Evolutionary conservation across 2,329 filamentous ascomycete genomes (phyloP).

Genomic region (Hypocrella siamensis): DNA sequence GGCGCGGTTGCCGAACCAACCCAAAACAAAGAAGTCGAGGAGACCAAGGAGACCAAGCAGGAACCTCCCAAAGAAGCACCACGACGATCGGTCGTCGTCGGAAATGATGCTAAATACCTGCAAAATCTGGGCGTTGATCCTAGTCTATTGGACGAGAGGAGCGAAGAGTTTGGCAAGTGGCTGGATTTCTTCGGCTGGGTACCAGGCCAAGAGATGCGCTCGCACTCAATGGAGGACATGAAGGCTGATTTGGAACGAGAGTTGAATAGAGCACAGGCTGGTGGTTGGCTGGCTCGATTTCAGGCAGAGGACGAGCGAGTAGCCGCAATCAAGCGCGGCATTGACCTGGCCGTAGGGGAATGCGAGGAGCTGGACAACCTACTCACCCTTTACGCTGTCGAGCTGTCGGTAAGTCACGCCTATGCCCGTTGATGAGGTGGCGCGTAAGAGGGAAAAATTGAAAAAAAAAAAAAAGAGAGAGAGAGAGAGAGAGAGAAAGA

Average conservation of each 20-base stretch:
- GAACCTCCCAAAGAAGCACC: slow-evolving; percentile 27
- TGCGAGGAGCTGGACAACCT: slow-evolving; percentile 94
- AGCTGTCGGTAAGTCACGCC: slow-evolving; percentile 56
- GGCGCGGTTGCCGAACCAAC: slow-evolving; percentile 19
- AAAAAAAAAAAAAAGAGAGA: no score
- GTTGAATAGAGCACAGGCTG: slow-evolving; percentile 78
- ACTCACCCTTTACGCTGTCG: slow-evolving; percentile 84
- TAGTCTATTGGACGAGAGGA: slow-evolving; percentile 57
- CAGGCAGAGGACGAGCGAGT: slow-evolving; percentile 83
- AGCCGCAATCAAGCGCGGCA: slow-evolving; percentile 67
- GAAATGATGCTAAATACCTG: slow-evolving; percentile 67
- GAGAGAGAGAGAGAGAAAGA: neutral
- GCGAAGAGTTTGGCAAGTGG: slow-evolving; percentile 66
- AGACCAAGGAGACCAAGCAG: no score
- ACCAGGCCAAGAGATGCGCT: slow-evolving; percentile 55
- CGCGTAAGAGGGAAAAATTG: no score
- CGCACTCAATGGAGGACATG: slow-evolving; percentile 63
- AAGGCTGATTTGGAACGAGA: slow-evolving; percentile 75
- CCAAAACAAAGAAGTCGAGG: slow-evolving; percentile 11
- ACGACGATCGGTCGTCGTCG: slow-evolving; percentile 46
- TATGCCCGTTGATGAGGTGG: no score
- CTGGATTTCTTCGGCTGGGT: slow-evolving; percentile 84
- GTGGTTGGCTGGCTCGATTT: slow-evolving; percentile 74
- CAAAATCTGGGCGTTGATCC: slow-evolving; percentile 65
- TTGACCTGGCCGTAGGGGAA: slow-evolving; percentile 83